Conservation (phyloP, 306 rosid species). For the Lablab purpureus region DNA sequence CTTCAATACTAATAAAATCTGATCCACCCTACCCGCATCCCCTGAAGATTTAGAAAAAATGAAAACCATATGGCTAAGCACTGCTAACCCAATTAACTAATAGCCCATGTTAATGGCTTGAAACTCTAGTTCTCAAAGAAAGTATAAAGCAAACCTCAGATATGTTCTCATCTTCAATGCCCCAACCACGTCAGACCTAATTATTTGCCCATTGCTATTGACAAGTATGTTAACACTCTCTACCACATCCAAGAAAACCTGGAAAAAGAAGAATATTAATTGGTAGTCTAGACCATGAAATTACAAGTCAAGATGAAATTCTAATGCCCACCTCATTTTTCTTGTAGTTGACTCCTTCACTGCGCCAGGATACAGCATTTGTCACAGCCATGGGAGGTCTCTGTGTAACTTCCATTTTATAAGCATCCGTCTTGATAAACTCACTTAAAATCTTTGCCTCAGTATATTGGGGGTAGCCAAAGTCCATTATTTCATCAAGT, state of each 20-base stretch:
- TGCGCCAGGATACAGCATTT: conserved; percentile 99
- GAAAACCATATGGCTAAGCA: conserved; percentile 33
- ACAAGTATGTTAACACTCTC: conserved; percentile 99
- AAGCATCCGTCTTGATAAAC: conserved; percentile 98
- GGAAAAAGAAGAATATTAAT: conserved; percentile 41
- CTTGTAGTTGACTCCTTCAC: conserved; percentile 96
- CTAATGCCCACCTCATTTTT: conserved; percentile 78
- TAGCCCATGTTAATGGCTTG: conserved; percentile 39
- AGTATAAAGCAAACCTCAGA: conserved; percentile 70
- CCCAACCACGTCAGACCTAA: conserved; percentile 98
- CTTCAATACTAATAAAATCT: neutral
- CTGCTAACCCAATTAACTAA: conserved; percentile 33
- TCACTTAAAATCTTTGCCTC: conserved; percentile 97
- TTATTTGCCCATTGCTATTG: conserved; percentile 97
- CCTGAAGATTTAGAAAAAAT: neutral
- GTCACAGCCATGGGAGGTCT: conserved; percentile 99
- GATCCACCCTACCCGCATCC: neutral
- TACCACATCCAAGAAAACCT: conserved; percentile 99
- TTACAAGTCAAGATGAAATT: conserved; percentile 1
- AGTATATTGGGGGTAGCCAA: conserved; percentile 96
- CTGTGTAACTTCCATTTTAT: conserved; percentile 95
- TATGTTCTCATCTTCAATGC: conserved; percentile 99
- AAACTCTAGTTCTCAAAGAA: conserved; percentile 22
- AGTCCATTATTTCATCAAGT: conserved; percentile 98
- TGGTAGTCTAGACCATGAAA: conserved; percentile 28